A percentile compares a stretch with the other conserved stretches of the same genome.
Evolutionary conservation across 257 asterid genomes (phyloP).

Genomic region (Primulina tabacum): DNA sequence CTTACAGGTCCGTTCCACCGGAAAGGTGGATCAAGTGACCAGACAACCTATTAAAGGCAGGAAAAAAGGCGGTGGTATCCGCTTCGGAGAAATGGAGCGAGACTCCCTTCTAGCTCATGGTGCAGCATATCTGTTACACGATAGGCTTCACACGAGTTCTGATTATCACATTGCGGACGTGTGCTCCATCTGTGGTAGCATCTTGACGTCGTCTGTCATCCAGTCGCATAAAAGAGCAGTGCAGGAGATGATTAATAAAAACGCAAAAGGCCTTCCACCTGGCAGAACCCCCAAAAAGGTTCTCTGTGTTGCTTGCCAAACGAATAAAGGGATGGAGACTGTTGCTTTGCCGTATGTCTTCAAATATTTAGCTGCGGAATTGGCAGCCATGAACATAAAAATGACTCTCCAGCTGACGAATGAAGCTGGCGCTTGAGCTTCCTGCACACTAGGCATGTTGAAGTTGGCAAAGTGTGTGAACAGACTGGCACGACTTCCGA

Average conservation of each 20-base stretch:
- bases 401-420: slow-evolving; percentile 66
- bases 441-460: background rate
- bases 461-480: too few species aligned
- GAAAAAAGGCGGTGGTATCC: slow-evolving; percentile 94
- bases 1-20: slow-evolving; percentile 91
- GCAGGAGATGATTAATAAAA: slow-evolving; percentile 36
- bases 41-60: slow-evolving; percentile 95
- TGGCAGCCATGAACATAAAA: slow-evolving; percentile 92
- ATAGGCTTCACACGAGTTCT: slow-evolving; percentile 88
- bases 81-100: slow-evolving; percentile 99
- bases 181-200: slow-evolving; percentile 85
- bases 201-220: slow-evolving; percentile 62
- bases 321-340: slow-evolving; percentile 92
- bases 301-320: slow-evolving; percentile 60
- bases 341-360: slow-evolving; percentile 96
- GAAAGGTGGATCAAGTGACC: slow-evolving; percentile 74
- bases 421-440: slow-evolving; percentile 44
- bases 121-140: slow-evolving; percentile 87
- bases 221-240: slow-evolving; percentile 47
- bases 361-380: slow-evolving; percentile 83
- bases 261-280: slow-evolving; percentile 43
- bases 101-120: slow-evolving; percentile 97
- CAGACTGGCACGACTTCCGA: too few species aligned
- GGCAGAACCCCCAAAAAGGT: slow-evolving; percentile 58
- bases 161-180: slow-evolving; percentile 90